Evolutionary conservation across 1,284 basidiomycete species (phyloP).

Genomic region (Coniferiporia sulphurascens): DNA sequence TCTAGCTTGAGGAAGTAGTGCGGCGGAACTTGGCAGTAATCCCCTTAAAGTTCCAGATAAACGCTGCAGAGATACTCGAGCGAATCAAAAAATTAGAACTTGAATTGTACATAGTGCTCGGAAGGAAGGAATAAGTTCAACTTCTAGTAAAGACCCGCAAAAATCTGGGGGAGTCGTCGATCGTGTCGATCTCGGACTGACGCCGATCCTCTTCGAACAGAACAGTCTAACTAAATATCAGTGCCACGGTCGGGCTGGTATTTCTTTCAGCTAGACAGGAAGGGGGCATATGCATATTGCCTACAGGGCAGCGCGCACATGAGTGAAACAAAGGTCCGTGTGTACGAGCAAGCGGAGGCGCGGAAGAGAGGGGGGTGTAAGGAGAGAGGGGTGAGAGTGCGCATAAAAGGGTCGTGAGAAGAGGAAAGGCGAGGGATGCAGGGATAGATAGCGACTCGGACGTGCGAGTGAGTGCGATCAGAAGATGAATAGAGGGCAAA

Average conservation of each 20-base stretch:
- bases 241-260: too few species aligned
- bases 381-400: neutral
- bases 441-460: conserved; percentile 12
- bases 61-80: too few species aligned
- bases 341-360: neutral
- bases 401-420: neutral
- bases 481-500: neutral
- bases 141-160: neutral
- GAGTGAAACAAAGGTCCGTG: neutral
- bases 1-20: too few species aligned
- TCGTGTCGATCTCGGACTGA: neutral
- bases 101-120: too few species aligned
- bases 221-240: too few species aligned
- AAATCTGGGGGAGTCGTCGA: neutral
- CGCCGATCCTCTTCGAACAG: neutral
- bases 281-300: neutral
- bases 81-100: too few species aligned
- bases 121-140: too few species aligned
- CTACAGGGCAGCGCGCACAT: neutral
- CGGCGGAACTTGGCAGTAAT: too few species aligned
- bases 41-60: too few species aligned
- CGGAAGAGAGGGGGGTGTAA: neutral
- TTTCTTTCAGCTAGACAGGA: too few species aligned
- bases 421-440: neutral
- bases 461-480: neutral